Evolutionary conservation across 2,329 filamentous ascomycete species (phyloP).

Genomic region (Fusarium gaditjirri): DNA sequence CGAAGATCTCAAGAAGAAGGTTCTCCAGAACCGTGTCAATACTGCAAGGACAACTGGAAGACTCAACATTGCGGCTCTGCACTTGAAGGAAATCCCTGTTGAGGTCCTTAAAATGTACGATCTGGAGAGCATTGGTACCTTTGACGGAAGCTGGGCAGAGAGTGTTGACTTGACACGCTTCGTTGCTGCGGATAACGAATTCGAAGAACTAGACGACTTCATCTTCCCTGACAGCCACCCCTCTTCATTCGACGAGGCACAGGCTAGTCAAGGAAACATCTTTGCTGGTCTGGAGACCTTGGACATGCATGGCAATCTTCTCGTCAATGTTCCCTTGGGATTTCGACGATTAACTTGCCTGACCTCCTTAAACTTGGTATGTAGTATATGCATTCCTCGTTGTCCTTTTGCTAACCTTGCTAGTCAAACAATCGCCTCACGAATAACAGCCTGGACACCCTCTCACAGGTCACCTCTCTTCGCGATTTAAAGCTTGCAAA

Average conservation of each 20-base stretch:
- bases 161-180: slow-evolving; percentile 87
- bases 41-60: slow-evolving; percentile 80
- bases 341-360: slow-evolving; percentile 78
- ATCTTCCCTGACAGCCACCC: slow-evolving; percentile 80
- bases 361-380: slow-evolving; percentile 83
- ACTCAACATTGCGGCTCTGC: slow-evolving; percentile 88
- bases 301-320: slow-evolving; percentile 86
- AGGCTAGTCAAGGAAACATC: slow-evolving; percentile 75
- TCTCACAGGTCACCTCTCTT: slow-evolving; percentile 77
- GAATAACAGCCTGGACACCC: slow-evolving; percentile 75
- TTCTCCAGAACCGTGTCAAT: slow-evolving; percentile 78
- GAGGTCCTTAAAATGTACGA: slow-evolving; percentile 94
- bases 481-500: slow-evolving; percentile 84
- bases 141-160: slow-evolving; percentile 84
- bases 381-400: slow-evolving; percentile 41
- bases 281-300: slow-evolving; percentile 85
- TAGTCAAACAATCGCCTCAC: slow-evolving; percentile 84
- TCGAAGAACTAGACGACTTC: slow-evolving; percentile 76
- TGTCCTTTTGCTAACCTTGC: slow-evolving; percentile 30
- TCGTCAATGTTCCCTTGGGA: slow-evolving; percentile 78
- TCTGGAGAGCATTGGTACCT: slow-evolving; percentile 71
- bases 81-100: slow-evolving; percentile 79
- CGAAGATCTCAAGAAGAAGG: slow-evolving; percentile 69
- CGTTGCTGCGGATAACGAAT: slow-evolving; percentile 88
- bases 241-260: slow-evolving; percentile 68